Percentiles rank a stretch among this genome's conserved stretches.
These are phyloP conservation scores for Cardamine chenopodiifolia DNA, from an alignment of 345 rosid species.

Conservation along the genomic window DNA sequence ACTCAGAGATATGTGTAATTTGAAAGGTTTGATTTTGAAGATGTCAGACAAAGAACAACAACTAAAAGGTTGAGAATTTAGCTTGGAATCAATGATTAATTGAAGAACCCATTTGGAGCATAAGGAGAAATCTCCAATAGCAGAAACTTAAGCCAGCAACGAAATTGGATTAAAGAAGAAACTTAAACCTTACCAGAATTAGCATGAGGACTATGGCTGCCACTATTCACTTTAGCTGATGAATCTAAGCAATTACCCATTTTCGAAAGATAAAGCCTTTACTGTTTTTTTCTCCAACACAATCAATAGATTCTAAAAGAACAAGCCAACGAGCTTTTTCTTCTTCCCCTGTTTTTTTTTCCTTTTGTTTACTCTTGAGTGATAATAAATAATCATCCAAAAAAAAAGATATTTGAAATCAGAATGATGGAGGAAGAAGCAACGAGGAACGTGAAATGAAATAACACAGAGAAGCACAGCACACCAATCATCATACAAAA, in stretches of 20 bases:
- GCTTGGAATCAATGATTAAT: not conserved
- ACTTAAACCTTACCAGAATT: conserved; percentile 54
- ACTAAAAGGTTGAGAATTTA: not conserved
- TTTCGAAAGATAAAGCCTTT: not conserved
- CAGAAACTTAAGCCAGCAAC: conserved; percentile 5
- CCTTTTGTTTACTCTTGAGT: not conserved
- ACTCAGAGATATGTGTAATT: not conserved
- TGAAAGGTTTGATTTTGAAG: conserved; percentile 26
- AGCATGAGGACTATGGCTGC: conserved; percentile 53
- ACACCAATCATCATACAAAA: conserved; percentile 25
- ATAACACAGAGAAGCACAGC: conserved; percentile 40
- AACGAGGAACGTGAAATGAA: conserved; percentile 20
- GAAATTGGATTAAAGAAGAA: not conserved
- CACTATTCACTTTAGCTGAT: conserved; percentile 64
- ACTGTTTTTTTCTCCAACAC: not conserved
- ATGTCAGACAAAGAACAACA: conserved; percentile 6
- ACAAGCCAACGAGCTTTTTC: conserved; percentile 4
- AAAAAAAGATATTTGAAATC: not conserved
- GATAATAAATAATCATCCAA: not conserved
- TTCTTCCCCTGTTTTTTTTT: not conserved
- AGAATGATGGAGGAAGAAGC: conserved; percentile 9
- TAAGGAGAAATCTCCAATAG: not conserved
- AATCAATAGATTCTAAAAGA: conserved; percentile 28
- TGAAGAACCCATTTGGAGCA: not conserved
- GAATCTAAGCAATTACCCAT: conserved; percentile 85